phyloP scores from a whole-genome alignment of 2,329 filamentous ascomycete genomes.

The Apiospora malaysiana region DNA sequence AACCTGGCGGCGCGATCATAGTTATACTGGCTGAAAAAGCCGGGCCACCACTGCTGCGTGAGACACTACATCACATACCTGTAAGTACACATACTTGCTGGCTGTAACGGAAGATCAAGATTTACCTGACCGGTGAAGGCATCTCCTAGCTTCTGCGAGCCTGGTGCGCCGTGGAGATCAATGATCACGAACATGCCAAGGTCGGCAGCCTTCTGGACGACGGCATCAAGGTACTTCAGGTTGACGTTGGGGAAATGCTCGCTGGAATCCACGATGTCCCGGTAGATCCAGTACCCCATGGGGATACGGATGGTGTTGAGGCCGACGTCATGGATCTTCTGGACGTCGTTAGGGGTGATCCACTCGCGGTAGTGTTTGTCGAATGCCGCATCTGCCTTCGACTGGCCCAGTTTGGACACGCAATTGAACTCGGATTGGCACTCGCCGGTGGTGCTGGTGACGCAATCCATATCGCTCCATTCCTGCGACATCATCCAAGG shows the following conservation, averaged over 20 bases:
- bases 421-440: slow-evolving; percentile 58
- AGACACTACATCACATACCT: slow-evolving; percentile 20
- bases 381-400: slow-evolving; percentile 52
- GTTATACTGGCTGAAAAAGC: slow-evolving; percentile 54
- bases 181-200: slow-evolving; percentile 52
- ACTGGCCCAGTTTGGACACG: slow-evolving; percentile 53
- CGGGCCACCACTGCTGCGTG: slow-evolving; percentile 34
- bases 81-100: background rate
- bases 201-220: slow-evolving; percentile 40
- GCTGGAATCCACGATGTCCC: slow-evolving; percentile 53
- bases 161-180: slow-evolving; percentile 49
- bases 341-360: slow-evolving; percentile 55
- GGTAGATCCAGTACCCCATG: slow-evolving; percentile 61
- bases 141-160: slow-evolving; percentile 45
- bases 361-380: slow-evolving; percentile 56
- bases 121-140: slow-evolving; percentile 44
- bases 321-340: slow-evolving; percentile 54
- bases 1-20: slow-evolving; percentile 52
- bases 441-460: slow-evolving; percentile 30
- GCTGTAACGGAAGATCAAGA: background rate
- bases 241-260: slow-evolving; percentile 59
- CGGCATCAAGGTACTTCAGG: slow-evolving; percentile 46
- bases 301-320: slow-evolving; percentile 61
- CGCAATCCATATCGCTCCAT: slow-evolving; percentile 57
- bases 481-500: slow-evolving; percentile 56